Conservation (phyloP, 257 asterid genomes). For the Perilla frutescens region DNA sequence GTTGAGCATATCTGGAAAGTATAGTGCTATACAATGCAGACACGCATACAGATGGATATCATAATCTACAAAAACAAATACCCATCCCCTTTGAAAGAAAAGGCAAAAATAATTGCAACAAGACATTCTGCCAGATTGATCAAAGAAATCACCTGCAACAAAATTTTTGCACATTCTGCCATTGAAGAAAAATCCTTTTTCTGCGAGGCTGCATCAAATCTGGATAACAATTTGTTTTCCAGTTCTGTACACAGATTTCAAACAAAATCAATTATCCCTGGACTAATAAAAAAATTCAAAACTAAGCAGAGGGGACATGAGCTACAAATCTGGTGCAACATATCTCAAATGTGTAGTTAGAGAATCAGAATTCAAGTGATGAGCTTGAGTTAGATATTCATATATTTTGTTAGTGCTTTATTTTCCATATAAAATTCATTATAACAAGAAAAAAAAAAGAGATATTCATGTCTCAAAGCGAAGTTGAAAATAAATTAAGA, state of each 20-base stretch:
- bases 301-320: conserved; percentile 6
- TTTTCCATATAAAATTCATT: background rate
- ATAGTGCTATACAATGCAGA: background rate
- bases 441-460: background rate
- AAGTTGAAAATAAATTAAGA: background rate
- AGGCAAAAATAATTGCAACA: background rate
- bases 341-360: background rate
- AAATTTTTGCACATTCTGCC: conserved; percentile 38
- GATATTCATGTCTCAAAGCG: background rate
- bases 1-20: conserved; percentile 3
- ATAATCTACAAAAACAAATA: background rate
- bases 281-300: conserved; percentile 5
- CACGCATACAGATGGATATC: background rate
- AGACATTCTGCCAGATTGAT: conserved; percentile 5
- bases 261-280: conserved; percentile 8
- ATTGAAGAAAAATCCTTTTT: conserved; percentile 30
- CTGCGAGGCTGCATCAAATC: conserved; percentile 38
- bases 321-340: background rate
- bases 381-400: conserved; percentile 9
- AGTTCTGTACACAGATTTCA: conserved; percentile 32
- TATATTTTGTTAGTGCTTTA: background rate
- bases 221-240: conserved; percentile 38
- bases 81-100: conserved; percentile 6
- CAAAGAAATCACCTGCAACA: conserved; percentile 33
- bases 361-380: background rate